These are phyloP conservation scores for Withania somnifera DNA, from an alignment of 305 asterid species.

Conservation along the genomic window DNA sequence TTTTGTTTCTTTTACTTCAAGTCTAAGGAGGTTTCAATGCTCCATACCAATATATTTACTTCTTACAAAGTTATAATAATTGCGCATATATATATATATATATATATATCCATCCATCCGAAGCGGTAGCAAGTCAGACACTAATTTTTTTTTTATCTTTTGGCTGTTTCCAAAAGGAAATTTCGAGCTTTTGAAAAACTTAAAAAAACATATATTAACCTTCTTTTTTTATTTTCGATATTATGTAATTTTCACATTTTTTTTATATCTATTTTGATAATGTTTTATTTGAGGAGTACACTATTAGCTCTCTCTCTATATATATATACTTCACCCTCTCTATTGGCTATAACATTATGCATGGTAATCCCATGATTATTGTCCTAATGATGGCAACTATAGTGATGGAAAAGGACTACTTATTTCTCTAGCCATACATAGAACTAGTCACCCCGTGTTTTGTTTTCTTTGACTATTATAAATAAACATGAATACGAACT, in stretches of 20 bases:
- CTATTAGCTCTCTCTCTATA: too few species aligned
- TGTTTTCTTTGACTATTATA: not conserved
- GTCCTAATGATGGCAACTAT: not conserved
- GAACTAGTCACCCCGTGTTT: not conserved
- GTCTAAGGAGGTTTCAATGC: not conserved
- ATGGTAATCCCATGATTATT: not conserved
- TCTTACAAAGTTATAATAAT: not conserved
- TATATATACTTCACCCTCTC: not conserved
- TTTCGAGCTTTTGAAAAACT: too few species aligned
- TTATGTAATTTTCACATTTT: too few species aligned
- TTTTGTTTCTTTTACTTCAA: slow-evolving; percentile 3
- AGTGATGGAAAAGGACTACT: not conserved
- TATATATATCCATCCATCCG: too few species aligned
- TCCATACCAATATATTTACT: not conserved
- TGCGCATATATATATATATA: not conserved
- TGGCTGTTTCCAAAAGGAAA: too few species aligned
- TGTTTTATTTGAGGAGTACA: too few species aligned
- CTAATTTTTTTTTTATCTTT: too few species aligned
- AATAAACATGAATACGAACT: too few species aligned
- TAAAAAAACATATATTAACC: too few species aligned
- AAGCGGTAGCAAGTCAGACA: too few species aligned
- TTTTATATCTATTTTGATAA: too few species aligned
- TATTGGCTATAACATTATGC: not conserved
- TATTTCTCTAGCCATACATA: not conserved
- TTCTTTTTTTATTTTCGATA: too few species aligned